A percentile compares a stretch with the other conserved stretches of the same genome.
Evolutionary conservation across 2,329 filamentous ascomycete genomes (phyloP).

Genomic region (Fusarium falciforme): DNA sequence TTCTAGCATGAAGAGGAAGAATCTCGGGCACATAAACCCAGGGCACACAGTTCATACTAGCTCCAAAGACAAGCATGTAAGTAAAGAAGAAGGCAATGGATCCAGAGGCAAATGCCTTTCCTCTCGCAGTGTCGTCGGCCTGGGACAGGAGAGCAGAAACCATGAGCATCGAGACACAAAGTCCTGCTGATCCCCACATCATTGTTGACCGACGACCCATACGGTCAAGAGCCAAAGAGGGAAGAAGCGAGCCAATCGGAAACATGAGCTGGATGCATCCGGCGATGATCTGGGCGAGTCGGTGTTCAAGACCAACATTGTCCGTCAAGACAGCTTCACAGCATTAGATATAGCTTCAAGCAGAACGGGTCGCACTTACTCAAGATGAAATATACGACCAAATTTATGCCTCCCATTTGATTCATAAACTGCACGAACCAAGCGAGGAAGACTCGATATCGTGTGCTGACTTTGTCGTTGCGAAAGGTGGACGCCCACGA

Average conservation of each 20-base stretch:
- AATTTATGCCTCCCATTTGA: conserved; percentile 61
- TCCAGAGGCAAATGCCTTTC: conserved; percentile 22
- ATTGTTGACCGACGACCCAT: conserved; percentile 54
- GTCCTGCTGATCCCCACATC: conserved; percentile 52
- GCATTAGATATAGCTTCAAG: not conserved
- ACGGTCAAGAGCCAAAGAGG: conserved; percentile 49
- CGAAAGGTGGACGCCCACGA: conserved; percentile 52
- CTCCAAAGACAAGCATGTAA: conserved; percentile 37
- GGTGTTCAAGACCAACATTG: conserved; percentile 19
- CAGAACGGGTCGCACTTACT: conserved; percentile 25
- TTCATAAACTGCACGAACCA: conserved; percentile 45
- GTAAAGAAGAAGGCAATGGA: conserved; percentile 34
- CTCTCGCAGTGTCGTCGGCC: conserved; percentile 1
- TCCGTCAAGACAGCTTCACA: conserved; percentile 14
- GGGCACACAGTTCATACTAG: conserved; percentile 37
- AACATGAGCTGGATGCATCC: conserved; percentile 53
- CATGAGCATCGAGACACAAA: conserved; percentile 25
- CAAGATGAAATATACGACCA: conserved; percentile 53
- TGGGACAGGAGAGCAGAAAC: conserved; percentile 30
- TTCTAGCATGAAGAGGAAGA: conserved; percentile 30
- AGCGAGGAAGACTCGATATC: conserved; percentile 22
- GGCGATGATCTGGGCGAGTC: conserved; percentile 49
- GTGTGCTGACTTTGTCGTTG: conserved; percentile 27
- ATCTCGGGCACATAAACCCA: conserved; percentile 41
- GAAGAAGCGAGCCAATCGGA: conserved; percentile 51